Evolutionary conservation across 805 yeast genomes (phyloP).

Genomic region (Debaryomyces hansenii): DNA sequence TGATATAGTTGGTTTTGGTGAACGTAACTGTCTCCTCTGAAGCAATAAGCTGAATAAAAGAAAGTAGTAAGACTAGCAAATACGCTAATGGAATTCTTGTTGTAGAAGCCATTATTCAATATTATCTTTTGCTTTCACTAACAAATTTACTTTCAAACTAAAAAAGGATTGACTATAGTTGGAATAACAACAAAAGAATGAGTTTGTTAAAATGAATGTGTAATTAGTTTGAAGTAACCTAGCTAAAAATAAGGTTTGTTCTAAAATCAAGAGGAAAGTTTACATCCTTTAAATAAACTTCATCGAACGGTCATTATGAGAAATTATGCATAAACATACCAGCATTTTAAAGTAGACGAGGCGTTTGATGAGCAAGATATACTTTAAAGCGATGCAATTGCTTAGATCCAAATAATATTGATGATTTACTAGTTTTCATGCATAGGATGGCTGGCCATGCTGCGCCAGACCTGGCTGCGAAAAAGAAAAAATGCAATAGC

Average conservation of each 20-base stretch:
- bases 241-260: neutral
- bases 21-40: constrained; percentile 19
- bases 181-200: constrained; percentile 1
- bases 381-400: neutral
- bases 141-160: neutral
- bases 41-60: neutral
- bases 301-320: neutral
- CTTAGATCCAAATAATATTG: neutral
- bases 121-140: neutral
- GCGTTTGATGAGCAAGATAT: neutral
- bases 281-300: too few relatives aligned
- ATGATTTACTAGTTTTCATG: neutral
- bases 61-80: neutral
- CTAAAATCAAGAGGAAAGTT: too few relatives aligned
- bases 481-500: neutral
- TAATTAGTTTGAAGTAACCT: too few relatives aligned
- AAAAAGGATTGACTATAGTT: neutral
- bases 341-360: neutral
- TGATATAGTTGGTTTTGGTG: constrained; percentile 26
- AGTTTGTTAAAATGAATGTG: neutral
- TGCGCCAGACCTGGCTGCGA: neutral
- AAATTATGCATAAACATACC: neutral
- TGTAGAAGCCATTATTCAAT: neutral
- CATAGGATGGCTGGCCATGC: neutral
- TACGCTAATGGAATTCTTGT: neutral